Base-by-base conservation (phyloP, 2,329 filamentous ascomycete species). In the Colletotrichum orchidophilum region DNA sequence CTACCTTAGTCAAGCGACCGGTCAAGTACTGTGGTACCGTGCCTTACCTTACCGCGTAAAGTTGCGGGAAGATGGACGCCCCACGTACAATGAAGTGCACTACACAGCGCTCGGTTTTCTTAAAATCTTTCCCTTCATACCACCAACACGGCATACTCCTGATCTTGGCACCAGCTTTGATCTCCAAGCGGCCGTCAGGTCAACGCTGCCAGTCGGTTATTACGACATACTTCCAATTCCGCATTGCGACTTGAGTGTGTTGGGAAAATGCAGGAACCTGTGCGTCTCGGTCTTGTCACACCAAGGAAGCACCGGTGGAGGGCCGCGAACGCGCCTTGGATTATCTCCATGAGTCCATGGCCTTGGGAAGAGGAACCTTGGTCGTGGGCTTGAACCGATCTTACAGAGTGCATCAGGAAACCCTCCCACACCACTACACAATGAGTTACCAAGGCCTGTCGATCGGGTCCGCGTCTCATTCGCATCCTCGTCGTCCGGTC, bases 221-320 rank as follows among this genome's bases (percentile, higher is more conserved):
- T 46, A 46, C 18, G 39, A 46, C 18, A 46, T n/a, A 18, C 39
- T 5, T 46, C 39, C 39, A 46, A 21, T 46, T n/a, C 18, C 39
- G 35, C 57, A 46, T 9, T 29, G 29, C n/a, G 27, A 18, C 7
- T n/a, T n/a, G n/a, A n/a, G n/a, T n/a, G n/a, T n/a, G n/a, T 15
- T 18, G 42, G 18, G 13, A 21, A 53, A 24, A 57, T 39, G 39
- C 61, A 53, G 52, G n/a, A 50, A 18, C 18, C 50, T 63, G 61
- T 63, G 49, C 31, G 29, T 64, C 27, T 64, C 31, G 52, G 60
- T 33, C 39, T 3, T 39, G 49, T 70, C 59, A 52, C 29, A 49
- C 15, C 46, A 55, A 50, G 55, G 63, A 60, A 66, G 33, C 46
- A 60, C 39, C 63, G 54, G 53, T 54, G 42, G 54, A 69, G 26